Base-by-base conservation (phyloP, 768 basidiomycete species). In the Leccinum truebloodii region DNA sequence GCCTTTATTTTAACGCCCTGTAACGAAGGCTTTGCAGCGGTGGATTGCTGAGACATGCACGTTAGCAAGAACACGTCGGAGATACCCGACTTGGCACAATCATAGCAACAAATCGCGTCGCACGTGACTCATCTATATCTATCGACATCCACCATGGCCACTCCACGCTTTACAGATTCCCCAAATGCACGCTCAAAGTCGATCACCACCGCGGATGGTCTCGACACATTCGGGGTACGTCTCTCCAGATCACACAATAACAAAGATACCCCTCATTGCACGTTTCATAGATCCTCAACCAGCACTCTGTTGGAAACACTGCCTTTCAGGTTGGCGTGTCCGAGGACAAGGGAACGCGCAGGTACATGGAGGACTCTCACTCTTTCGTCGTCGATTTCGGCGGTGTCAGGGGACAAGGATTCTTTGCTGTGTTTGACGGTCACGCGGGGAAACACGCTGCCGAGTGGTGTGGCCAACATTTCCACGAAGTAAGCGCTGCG, bases 401-500 rank as follows among this genome's bases (percentile, higher is more conserved):
- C 39, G 85, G 87, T 37, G 81, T 98, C 20, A 86, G 89, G 49
- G 97, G 97, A 0, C 97, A 99, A 73, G 97, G 95, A 8, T 98
- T 97, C 80, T 98, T 96, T 73, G 96, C 96, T 6, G 87, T 99
- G 50, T 99, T 98, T 68, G 97, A 99, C 68, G 97, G 97, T 3
- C 97, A 99, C 73, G 97, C 97, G 1, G 97, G 97, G 18, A 98
- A 96, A 73, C 93, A 98, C 69, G 95, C 96, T 35, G 97, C 97
- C 28, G 97, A 99, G 74, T 98, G 96, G 95, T 98, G 97, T 75
- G 97, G 97, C 48, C 81, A 83, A 67, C 88, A 98, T 73, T 99
- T 99, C 76, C 95, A 98, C 71, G 87, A 95, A 80, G 95, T 89
- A 71, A 60, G 69, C 56, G 9, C 35, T 30, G 39, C 35, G 24